Percentiles rank a stretch among this genome's conserved stretches.
Conservation (phyloP, 1,139 yeast genomes). For the Suhomyces chickasaworum region DNA sequence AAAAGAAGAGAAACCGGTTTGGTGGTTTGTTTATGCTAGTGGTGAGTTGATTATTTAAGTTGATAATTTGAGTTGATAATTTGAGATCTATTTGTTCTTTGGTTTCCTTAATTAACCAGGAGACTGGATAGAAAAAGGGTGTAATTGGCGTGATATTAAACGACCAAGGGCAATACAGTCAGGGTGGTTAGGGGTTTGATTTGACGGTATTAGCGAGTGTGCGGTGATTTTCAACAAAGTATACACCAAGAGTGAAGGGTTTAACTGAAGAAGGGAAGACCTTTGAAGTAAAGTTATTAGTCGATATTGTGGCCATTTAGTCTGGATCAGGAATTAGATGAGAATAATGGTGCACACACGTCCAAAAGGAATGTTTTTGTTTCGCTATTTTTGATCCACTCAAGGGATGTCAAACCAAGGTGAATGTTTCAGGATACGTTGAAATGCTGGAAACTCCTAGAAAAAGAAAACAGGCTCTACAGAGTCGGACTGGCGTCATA, state of each 20-base stretch:
- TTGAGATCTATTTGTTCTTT: no score
- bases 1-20: no score
- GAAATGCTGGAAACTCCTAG: no score
- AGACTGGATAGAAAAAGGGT: background rate
- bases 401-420: background rate
- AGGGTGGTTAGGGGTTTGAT: no score
- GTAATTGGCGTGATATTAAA: background rate
- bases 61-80: no score
- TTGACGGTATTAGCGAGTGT: no score
- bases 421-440: no score
- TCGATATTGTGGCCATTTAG: background rate
- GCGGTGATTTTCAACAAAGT: background rate
- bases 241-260: background rate
- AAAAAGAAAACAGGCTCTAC: no score
- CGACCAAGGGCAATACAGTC: no score
- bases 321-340: constrained; percentile 1
- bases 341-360: constrained; percentile 7
- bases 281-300: background rate
- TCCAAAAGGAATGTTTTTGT: constrained; percentile 9
- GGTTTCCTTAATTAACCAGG: background rate
- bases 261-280: constrained; percentile 1
- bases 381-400: constrained; percentile 8
- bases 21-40: no score
- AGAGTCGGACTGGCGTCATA: no score
- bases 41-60: no score